Evolutionary conservation across 768 basidiomycete genomes (phyloP).

Genomic region (Scleroderma citrinum): DNA sequence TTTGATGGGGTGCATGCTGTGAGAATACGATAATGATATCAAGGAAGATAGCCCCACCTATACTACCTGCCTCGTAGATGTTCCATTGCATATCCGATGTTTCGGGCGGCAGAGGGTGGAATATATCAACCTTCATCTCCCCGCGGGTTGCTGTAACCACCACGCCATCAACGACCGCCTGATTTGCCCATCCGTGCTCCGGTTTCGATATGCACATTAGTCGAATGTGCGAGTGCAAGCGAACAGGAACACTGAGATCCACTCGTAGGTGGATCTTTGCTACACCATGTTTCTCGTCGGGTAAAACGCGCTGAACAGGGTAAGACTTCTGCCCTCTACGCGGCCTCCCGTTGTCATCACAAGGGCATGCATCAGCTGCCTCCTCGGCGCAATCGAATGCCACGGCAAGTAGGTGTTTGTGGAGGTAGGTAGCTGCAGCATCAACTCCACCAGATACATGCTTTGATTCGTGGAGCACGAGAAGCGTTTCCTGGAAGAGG

Average conservation of each 20-base stretch:
- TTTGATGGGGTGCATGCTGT: slow-evolving; percentile 13
- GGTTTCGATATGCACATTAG: slow-evolving; percentile 53
- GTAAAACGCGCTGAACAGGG: slow-evolving; percentile 19
- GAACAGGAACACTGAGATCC: slow-evolving; percentile 42
- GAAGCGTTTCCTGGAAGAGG: slow-evolving; percentile 53
- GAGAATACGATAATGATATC: neutral
- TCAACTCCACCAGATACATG: slow-evolving; percentile 15
- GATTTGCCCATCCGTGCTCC: slow-evolving; percentile 41
- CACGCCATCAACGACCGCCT: slow-evolving; percentile 51
- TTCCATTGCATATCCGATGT: slow-evolving; percentile 56
- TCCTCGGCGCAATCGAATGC: slow-evolving; percentile 63
- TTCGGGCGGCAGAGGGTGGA: slow-evolving; percentile 59
- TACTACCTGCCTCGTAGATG: slow-evolving; percentile 56
- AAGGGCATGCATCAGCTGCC: slow-evolving; percentile 61
- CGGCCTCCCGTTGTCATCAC: slow-evolving; percentile 54
- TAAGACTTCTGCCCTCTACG: slow-evolving; percentile 35
- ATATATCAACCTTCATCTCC: slow-evolving; percentile 46
- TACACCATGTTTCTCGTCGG: slow-evolving; percentile 27
- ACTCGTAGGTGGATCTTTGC: slow-evolving; percentile 52
- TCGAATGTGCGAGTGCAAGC: slow-evolving; percentile 63
- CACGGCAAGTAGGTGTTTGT: slow-evolving; percentile 51
- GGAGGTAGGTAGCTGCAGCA: slow-evolving; percentile 37
- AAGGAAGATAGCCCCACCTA: slow-evolving; percentile 32
- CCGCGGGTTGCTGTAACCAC: slow-evolving; percentile 49
- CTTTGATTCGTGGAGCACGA: slow-evolving; percentile 52